Conservation (phyloP, 306 rosid species). For the Gillenia trifoliata region DNA sequence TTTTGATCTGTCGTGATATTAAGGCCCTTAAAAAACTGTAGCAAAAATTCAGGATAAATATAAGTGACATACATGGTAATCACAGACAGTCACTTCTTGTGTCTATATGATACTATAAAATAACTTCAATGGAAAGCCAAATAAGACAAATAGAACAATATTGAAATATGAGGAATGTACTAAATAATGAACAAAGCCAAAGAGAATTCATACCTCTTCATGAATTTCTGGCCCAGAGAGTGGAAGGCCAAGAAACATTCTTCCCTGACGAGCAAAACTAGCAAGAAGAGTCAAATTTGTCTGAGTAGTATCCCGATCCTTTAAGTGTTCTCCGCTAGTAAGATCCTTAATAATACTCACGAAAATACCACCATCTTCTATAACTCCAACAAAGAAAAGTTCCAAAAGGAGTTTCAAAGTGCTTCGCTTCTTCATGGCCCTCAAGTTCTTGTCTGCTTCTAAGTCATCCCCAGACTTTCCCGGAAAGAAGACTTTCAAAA, state of each 20-base stretch:
- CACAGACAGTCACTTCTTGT: neutral
- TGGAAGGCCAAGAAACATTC: conserved; percentile 78
- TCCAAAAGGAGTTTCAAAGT: conserved; percentile 82
- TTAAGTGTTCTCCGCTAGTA: conserved; percentile 73
- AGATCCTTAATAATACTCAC: conserved; percentile 86
- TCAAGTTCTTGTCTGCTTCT: conserved; percentile 75
- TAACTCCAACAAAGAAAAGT: conserved; percentile 89
- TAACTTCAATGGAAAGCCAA: neutral
- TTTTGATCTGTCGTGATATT: conserved; percentile 86
- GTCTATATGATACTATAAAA: neutral
- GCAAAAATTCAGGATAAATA: conserved; percentile 33
- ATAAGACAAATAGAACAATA: neutral
- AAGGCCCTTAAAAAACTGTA: conserved; percentile 87
- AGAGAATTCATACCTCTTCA: conserved; percentile 59
- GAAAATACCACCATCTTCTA: conserved; percentile 78
- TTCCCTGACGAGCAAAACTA: conserved; percentile 98
- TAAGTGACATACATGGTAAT: neutral
- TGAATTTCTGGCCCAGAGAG: conserved; percentile 72
- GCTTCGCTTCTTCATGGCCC: conserved; percentile 99
- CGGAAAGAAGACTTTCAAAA: conserved; percentile 81
- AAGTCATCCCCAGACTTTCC: conserved; percentile 84
- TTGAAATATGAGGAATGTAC: neutral
- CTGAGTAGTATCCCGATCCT: conserved; percentile 88
- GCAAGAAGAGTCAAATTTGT: conserved; percentile 97
- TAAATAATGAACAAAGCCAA: conserved; percentile 5